Evolutionary conservation across 371 early-diverging fungal genomes (phyloP), one percentile per base, ranked within the genome.

Genomic region (Smittium mucronatum): DNA sequence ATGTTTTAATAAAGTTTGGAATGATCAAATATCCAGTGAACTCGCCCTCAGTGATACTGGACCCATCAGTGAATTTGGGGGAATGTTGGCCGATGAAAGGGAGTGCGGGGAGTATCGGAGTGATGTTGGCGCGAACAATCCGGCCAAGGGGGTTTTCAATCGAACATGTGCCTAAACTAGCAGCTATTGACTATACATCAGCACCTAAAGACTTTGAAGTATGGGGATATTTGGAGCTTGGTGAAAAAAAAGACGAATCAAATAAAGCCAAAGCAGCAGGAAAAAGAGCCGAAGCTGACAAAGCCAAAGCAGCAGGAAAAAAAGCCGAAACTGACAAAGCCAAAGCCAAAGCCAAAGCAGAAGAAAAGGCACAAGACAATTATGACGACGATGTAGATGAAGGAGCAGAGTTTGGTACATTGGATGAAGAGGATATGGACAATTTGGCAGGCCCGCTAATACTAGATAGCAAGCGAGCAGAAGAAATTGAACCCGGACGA

Each of bases 11-110:
- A 28, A 30, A 34, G 1, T 25, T 80, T 58, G 80, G 79, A 16
- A 61, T 78, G 74, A 1, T 74, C 58, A 30, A 57, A 30, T 16
- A 72, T 71, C 75, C 78, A 74, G 67, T 79, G 61, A 67, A 71
- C 73, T 69, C 77, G 61, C 84, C 86, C 0, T 65, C 80, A 8
- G 78, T 79, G 31, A 81, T 81, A 0, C 77, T 88, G 29, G 76
- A 81, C 31, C 86, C 87, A 1, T 72, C 74, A 33, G 75, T 81
- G 31, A 79, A 83, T 29, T 77, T 85, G 2, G 89, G 89, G 34
- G 81, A 88, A 70, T 90, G 91, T 72, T 90, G 90, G 90, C 84
- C 89, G 0, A 82, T 88, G 81, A 73, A 70, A n/a, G 89, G 89
- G 17, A 69, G 75, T 16, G 68, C 72, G 11, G 91, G 91, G 0